Conservation (phyloP, 495 filamentous ascomycete species). For the Xylaria sp. region DNA sequence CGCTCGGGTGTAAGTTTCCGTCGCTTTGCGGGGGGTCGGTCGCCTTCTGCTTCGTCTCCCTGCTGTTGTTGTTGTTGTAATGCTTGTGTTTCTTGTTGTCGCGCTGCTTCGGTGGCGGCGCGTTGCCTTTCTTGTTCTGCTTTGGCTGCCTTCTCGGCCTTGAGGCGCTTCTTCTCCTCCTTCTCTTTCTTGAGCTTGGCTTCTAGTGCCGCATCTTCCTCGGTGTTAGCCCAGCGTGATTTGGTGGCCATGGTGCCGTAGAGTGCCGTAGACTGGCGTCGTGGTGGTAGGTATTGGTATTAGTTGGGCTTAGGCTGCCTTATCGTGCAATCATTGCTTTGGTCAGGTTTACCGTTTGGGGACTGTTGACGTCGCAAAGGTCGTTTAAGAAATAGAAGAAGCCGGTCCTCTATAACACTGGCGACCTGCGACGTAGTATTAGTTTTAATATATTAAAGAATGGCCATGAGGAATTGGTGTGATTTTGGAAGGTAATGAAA, state of each 20-base stretch:
- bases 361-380: not conserved
- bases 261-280: not conserved
- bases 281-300: not conserved
- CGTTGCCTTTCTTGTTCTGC: constrained; percentile 61
- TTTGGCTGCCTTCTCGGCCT: constrained; percentile 82
- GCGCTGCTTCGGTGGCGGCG: constrained; percentile 37
- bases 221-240: constrained; percentile 88
- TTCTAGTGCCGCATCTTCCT: constrained; percentile 74
- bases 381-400: not conserved
- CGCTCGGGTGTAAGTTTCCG: constrained; percentile 55
- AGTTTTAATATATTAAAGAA: not conserved
- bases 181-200: constrained; percentile 83
- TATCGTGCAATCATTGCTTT: constrained; percentile 12
- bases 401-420: not conserved
- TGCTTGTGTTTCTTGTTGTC: constrained; percentile 54
- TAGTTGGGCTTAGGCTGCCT: not conserved
- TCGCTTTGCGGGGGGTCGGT: constrained; percentile 61
- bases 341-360: not conserved
- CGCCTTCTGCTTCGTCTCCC: constrained; percentile 40
- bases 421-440: not conserved
- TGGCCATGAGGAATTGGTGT: not conserved
- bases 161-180: constrained; percentile 85
- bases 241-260: constrained; percentile 64
- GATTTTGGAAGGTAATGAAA: not conserved
- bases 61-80: constrained; percentile 38